A percentile compares a stretch with the other conserved stretches of the same genome.
Conservation (phyloP, 495 filamentous ascomycete genomes). For the Filosporella fistucella region DNA sequence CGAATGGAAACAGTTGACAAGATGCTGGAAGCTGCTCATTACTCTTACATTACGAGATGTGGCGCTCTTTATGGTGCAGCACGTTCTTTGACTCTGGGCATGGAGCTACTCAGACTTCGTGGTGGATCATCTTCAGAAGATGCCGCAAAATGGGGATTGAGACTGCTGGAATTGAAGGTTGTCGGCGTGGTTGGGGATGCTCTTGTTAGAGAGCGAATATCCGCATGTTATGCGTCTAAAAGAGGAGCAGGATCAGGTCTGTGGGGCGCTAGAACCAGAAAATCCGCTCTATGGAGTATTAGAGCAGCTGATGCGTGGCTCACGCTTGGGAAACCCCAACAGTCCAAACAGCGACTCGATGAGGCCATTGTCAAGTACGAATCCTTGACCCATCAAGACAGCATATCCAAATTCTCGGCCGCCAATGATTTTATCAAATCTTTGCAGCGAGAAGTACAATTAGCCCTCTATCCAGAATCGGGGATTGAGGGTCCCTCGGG, state of each 20-base stretch:
- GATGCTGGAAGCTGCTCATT: constrained; percentile 80
- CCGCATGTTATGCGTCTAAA: constrained; percentile 76
- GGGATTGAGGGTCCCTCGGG: constrained; percentile 31
- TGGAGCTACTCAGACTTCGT: constrained; percentile 77
- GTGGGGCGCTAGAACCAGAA: constrained; percentile 69
- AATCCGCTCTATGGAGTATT: constrained; percentile 87
- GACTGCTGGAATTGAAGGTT: constrained; percentile 71
- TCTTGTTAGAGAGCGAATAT: constrained; percentile 76
- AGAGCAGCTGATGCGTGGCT: constrained; percentile 82
- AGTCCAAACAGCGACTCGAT: constrained; percentile 67
- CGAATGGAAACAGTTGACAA: constrained; percentile 76
- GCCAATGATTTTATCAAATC: constrained; percentile 60
- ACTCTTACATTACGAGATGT: constrained; percentile 87
- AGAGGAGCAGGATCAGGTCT: constrained; percentile 54
- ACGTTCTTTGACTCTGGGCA: constrained; percentile 67
- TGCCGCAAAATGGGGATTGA: constrained; percentile 78
- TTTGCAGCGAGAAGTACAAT: constrained; percentile 54
- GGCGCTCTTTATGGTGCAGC: constrained; percentile 67
- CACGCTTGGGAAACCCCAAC: constrained; percentile 58
- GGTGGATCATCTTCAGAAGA: constrained; percentile 79
- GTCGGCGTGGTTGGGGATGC: constrained; percentile 71
- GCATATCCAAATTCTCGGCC: constrained; percentile 47
- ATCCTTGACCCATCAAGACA: constrained; percentile 49
- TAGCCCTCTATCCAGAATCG: constrained; percentile 36
- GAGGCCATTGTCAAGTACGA: constrained; percentile 67